These are phyloP conservation scores for Toxicodendron radicans DNA, from an alignment of 345 rosid genomes.

Conservation along the genomic window DNA sequence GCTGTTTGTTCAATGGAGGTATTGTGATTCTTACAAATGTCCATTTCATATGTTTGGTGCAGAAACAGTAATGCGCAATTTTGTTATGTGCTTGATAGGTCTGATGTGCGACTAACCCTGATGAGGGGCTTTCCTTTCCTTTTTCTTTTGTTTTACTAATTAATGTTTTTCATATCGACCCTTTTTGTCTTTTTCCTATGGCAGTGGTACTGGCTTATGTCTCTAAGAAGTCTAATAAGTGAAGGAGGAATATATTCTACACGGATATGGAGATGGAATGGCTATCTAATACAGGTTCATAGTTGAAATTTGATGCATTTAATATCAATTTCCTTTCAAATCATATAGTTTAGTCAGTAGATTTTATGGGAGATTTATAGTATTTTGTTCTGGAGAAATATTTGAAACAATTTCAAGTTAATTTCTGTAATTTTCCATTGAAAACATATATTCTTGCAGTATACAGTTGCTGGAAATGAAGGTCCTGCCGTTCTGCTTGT, in stretches of 20 bases:
- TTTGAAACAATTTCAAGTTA: background rate
- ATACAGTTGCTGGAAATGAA: constrained; percentile 53
- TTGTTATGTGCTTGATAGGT: constrained; percentile 7
- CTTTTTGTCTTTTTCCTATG: constrained; percentile 24
- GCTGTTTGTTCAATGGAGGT: constrained; percentile 89
- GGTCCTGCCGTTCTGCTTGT: constrained; percentile 82
- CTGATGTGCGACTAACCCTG: background rate
- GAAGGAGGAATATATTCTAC: constrained; percentile 29
- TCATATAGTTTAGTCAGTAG: background rate
- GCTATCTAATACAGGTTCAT: constrained; percentile 76
- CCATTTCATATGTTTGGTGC: background rate
- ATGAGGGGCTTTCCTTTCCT: background rate
- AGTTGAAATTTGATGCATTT: constrained; percentile 16
- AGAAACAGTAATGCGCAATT: background rate
- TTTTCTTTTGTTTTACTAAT: background rate
- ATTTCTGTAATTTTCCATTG: constrained; percentile 6
- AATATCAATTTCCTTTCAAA: background rate
- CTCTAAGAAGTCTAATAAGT: constrained; percentile 44
- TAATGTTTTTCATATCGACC: constrained; percentile 7
- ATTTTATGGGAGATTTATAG: constrained; percentile 12
- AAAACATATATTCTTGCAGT: constrained; percentile 41
- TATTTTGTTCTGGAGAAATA: constrained; percentile 17
- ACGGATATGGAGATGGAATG: constrained; percentile 86
- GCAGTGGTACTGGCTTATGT: constrained; percentile 87
- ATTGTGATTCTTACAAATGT: constrained; percentile 15